Evolutionary conservation across 176 grass and related monocot species (phyloP), one percentile per base, ranked within the genome.

Genomic region (Phyllostachys edulis): DNA sequence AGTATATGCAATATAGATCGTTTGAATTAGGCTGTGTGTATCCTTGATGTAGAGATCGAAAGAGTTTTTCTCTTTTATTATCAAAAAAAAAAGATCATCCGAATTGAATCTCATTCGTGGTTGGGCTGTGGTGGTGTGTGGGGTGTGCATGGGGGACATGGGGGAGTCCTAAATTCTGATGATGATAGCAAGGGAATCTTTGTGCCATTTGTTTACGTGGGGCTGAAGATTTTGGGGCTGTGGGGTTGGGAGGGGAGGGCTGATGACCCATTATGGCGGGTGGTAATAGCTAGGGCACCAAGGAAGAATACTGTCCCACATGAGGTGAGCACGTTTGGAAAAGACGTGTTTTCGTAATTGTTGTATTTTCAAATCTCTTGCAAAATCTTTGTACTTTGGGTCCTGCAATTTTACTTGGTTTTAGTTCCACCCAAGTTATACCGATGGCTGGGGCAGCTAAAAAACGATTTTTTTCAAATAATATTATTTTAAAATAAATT

Each of bases 131-230:
- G n/a, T n/a, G n/a, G n/a, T n/a, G n/a, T n/a, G n/a, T n/a, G n/a
- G n/a, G n/a, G n/a, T n/a, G n/a, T n/a, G n/a, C n/a, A n/a, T n/a
- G n/a, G n/a, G n/a, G n/a, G n/a, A n/a, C n/a, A n/a, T n/a, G 10
- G 64, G 27, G 56, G 11, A 21, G 67, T 52, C 78, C 73, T 90
- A 86, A 74, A 83, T 83, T 90, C 79, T 83, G 80, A 11, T 87
- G 84, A 75, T 63, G 74, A 73, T 74, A 56, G 13, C 65, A 39
- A 63, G 60, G 40, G 84, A 90, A 90, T 90, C 84, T 87, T 87
- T 68, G 80, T 32, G 39, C 74, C 67, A 67, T 79, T 83, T 87
- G 79, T 83, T 87, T 51, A 61, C 20, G 84, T 79, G 84, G 84
- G 68, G 9, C 64, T 8, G 64, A 12, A 71, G 83, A 78, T 82